phyloP scores from a whole-genome alignment of 176 grass and related monocot genomes.

The Carex kokanica region DNA sequence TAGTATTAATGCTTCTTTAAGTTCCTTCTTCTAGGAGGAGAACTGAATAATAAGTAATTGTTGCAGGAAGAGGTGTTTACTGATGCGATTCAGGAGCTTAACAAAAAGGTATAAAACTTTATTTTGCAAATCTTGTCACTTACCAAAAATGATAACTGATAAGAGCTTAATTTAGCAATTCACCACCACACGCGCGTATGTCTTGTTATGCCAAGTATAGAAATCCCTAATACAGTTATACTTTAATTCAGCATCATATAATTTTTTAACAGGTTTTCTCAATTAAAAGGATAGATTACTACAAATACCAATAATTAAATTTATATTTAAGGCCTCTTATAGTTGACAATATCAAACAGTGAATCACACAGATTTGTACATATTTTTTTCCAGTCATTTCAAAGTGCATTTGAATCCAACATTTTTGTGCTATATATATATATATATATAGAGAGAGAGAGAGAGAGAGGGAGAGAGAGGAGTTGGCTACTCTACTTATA shows the following conservation, averaged over 20 bases:
- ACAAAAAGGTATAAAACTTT: constrained; percentile 22
- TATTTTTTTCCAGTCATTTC: background rate
- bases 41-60: background rate
- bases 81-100: constrained; percentile 30
- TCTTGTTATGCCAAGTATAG: background rate
- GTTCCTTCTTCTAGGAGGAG: background rate
- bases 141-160: background rate
- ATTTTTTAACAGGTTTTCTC: background rate
- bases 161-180: background rate
- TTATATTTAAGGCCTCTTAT: background rate
- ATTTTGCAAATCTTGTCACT: background rate
- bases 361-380: background rate
- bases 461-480: no score
- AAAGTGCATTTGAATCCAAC: background rate
- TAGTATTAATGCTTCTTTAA: background rate
- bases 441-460: no score
- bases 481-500: no score
- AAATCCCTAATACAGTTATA: background rate
- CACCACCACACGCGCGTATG: background rate
- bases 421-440: background rate
- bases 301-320: background rate
- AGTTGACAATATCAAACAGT: background rate
- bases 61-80: constrained; percentile 25
- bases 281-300: background rate
- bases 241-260: background rate